Evolutionary conservation across 257 asterid species (phyloP), one percentile per base, ranked within the genome.

Genomic region (Misopates orontium): DNA sequence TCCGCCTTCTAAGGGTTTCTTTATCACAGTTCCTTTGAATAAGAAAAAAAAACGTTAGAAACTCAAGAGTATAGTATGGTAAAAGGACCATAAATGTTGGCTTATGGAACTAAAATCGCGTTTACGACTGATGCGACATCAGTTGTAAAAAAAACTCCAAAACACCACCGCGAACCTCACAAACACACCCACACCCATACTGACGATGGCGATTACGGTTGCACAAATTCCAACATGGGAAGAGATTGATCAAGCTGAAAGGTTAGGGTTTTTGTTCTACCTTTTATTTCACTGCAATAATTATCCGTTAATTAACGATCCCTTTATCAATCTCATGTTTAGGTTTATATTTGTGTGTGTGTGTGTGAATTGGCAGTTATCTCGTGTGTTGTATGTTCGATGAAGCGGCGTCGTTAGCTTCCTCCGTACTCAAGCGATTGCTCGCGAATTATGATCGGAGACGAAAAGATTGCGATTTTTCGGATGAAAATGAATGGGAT

Each of bases 321-420:
- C n/a, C n/a, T n/a, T n/a, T n/a, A n/a, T n/a, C n/a, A n/a, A n/a
- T n/a, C n/a, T n/a, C n/a, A n/a, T n/a, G n/a, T n/a, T n/a, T n/a
- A n/a, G n/a, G n/a, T n/a, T n/a, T n/a, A n/a, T n/a, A n/a, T n/a
- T n/a, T n/a, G n/a, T n/a, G n/a, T n/a, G n/a, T 61, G 47, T 52
- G 23, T 51, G 10, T 66, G 45, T 47, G 70, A 17, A 56, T 75
- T 66, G 69, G 81, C 85, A 92, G 98, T 63, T 84, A 79, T 55
- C 83, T 92, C 18, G 87, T 89, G 58, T 81, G 95, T 62, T 74
- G 87, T 74, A 80, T 84, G 89, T 84, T 75, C 67, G 91, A 84
- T 41, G 96, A 92, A 70, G 96, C 98, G 22, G 66, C 68, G 17
- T 60, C 74, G 18, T 74, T 78, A 69, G 81, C 96, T 49, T 78